Evolutionary conservation across 202 grass and related monocot genomes (phyloP).

Genomic region (Digitaria exilis): DNA sequence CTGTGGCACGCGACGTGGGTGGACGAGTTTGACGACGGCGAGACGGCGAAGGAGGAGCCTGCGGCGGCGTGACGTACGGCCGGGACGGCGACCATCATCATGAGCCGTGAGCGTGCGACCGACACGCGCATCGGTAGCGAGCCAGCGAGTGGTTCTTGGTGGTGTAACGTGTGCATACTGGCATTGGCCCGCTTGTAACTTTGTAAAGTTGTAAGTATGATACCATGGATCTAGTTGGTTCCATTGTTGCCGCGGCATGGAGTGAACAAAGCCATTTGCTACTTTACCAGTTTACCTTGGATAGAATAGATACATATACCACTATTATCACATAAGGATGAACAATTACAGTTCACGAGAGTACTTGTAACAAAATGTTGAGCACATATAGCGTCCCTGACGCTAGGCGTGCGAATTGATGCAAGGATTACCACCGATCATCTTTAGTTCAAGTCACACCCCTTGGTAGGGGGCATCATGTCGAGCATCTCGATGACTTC

Average conservation of each 20-base stretch:
- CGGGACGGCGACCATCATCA: background rate
- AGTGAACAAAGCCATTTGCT: background rate
- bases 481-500: no score
- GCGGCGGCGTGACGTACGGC: conserved; percentile 9
- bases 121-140: conserved; percentile 21
- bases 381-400: no score
- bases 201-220: no score
- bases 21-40: conserved; percentile 22
- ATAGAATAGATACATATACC: background rate
- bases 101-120: background rate
- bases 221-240: conserved; percentile 10
- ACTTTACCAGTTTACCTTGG: background rate
- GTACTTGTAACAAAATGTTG: no score
- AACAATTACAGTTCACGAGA: no score
- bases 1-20: conserved; percentile 64
- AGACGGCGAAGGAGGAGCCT: conserved; percentile 1
- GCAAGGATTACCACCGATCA: no score
- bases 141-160: conserved; percentile 7
- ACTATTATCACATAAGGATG: no score
- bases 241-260: background rate
- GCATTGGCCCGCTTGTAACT: conserved; percentile 26
- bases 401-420: no score
- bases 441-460: no score
- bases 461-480: no score
- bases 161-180: conserved; percentile 42